phyloP scores from a whole-genome alignment of 2,329 filamentous ascomycete species.

The Aspergillus piperis region DNA sequence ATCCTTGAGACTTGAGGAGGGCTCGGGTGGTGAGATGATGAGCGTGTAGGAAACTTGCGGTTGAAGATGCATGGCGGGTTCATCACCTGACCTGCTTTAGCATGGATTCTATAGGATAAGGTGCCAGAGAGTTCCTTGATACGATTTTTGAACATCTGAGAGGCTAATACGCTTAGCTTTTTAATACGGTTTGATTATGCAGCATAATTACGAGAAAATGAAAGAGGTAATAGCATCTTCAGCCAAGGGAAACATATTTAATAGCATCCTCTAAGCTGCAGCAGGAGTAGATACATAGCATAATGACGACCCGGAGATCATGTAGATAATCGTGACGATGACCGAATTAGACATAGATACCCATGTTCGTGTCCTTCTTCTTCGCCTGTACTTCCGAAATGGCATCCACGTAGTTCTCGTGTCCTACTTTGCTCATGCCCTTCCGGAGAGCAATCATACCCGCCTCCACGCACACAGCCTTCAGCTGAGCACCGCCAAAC shows the following conservation, averaged over 20 bases:
- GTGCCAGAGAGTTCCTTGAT: too few relatives aligned
- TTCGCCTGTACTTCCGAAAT: conserved; percentile 86
- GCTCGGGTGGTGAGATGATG: too few relatives aligned
- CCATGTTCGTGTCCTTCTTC: conserved; percentile 76
- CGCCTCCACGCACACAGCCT: conserved; percentile 97
- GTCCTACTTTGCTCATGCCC: conserved; percentile 93
- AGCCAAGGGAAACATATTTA: neutral
- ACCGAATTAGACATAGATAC: conserved; percentile 44
- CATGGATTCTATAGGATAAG: neutral
- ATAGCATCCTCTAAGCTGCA: neutral
- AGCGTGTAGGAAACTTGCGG: neutral
- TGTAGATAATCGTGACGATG: conserved; percentile 11
- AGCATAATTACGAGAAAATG: neutral
- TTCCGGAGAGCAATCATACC: conserved; percentile 97
- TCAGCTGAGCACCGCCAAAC: conserved; percentile 95
- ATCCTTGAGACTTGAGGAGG: too few relatives aligned
- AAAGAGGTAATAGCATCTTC: neutral
- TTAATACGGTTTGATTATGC: conserved; percentile 3
- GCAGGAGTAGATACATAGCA: neutral
- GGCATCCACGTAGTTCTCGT: conserved; percentile 98
- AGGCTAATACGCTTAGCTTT: neutral
- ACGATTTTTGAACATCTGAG: neutral
- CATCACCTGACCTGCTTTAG: neutral
- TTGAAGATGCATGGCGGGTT: neutral
- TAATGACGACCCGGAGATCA: neutral